These are phyloP conservation scores for Dipodascus geniculatus DNA, from an alignment of 805 yeast species.

Conservation along the genomic window DNA sequence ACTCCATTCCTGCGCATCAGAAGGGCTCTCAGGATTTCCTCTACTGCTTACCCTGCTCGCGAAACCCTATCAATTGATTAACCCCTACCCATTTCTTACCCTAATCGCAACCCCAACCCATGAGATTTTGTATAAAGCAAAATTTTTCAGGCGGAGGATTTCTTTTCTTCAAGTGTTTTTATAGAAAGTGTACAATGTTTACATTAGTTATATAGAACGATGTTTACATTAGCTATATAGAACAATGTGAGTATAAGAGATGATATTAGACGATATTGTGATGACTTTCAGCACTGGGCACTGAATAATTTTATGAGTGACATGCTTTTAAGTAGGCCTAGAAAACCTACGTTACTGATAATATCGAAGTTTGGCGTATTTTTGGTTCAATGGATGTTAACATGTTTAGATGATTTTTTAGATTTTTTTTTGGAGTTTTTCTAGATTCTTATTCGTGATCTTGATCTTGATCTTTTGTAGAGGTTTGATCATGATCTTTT, in stretches of 20 bases:
- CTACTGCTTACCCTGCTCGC: neutral
- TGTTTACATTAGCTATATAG: too few relatives aligned
- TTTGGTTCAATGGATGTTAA: neutral
- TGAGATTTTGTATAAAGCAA: too few relatives aligned
- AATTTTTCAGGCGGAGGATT: too few relatives aligned
- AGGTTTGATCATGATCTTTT: too few relatives aligned
- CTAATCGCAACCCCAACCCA: neutral
- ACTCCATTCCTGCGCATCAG: neutral
- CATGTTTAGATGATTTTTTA: slow-evolving; percentile 14
- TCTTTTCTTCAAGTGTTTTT: neutral
- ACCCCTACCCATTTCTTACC: slow-evolving; percentile 3
- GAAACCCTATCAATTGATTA: slow-evolving; percentile 17
- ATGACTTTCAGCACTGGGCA: slow-evolving; percentile 99
- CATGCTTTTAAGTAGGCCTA: slow-evolving; percentile 85
- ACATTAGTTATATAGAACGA: too few relatives aligned
- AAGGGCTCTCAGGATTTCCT: neutral
- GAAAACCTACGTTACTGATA: slow-evolving; percentile 93
- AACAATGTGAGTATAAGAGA: neutral
- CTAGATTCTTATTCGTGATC: too few relatives aligned
- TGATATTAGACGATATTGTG: slow-evolving; percentile 30
- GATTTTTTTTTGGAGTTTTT: neutral
- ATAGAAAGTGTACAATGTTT: too few relatives aligned
- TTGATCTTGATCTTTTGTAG: too few relatives aligned
- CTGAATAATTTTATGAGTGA: slow-evolving; percentile 88
- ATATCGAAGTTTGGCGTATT: neutral